Conservation (phyloP, 2,329 filamentous ascomycete species). For the Biscogniauxia mediterranea region DNA sequence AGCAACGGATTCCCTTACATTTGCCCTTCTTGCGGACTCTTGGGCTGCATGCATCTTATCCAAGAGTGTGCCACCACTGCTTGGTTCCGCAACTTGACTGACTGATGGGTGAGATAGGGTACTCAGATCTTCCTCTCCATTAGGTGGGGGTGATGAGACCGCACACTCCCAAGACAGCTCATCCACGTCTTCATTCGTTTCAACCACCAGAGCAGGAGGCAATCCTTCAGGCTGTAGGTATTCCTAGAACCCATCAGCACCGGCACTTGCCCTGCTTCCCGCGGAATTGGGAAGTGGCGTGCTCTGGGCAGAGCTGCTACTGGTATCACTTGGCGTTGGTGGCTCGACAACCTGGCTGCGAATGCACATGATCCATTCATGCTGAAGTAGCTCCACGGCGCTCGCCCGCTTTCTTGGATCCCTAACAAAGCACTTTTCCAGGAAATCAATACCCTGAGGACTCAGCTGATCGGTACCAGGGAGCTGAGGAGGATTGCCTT, state of each 20-base stretch:
- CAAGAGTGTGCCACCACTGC: slow-evolving; percentile 4
- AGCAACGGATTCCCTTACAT: slow-evolving; percentile 20
- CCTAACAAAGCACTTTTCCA: slow-evolving; percentile 80
- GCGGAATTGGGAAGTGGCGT: slow-evolving; percentile 35
- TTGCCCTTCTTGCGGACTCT: slow-evolving; percentile 27
- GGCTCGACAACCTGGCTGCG: slow-evolving; percentile 64
- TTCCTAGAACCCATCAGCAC: slow-evolving; percentile 35
- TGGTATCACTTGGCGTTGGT: slow-evolving; percentile 58
- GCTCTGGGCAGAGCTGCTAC: slow-evolving; percentile 40
- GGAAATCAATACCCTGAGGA: slow-evolving; percentile 79
- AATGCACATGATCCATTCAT: slow-evolving; percentile 81
- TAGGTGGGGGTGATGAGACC: background rate
- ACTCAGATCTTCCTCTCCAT: slow-evolving; percentile 2
- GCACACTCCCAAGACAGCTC: background rate
- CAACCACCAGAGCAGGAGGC: slow-evolving; percentile 15
- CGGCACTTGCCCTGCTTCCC: slow-evolving; percentile 28
- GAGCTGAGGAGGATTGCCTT: slow-evolving; percentile 87
- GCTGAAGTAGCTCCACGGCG: slow-evolving; percentile 85
- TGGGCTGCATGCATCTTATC: slow-evolving; percentile 26
- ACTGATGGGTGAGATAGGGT: slow-evolving; percentile 2
- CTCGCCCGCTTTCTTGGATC: slow-evolving; percentile 77
- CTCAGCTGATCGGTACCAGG: slow-evolving; percentile 82
- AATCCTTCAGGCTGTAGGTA: slow-evolving; percentile 20
- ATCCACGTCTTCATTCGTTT: slow-evolving; percentile 12
- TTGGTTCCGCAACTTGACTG: slow-evolving; percentile 4